Base-by-base conservation (phyloP, 345 rosid species). In the Dimocarpus longan region DNA sequence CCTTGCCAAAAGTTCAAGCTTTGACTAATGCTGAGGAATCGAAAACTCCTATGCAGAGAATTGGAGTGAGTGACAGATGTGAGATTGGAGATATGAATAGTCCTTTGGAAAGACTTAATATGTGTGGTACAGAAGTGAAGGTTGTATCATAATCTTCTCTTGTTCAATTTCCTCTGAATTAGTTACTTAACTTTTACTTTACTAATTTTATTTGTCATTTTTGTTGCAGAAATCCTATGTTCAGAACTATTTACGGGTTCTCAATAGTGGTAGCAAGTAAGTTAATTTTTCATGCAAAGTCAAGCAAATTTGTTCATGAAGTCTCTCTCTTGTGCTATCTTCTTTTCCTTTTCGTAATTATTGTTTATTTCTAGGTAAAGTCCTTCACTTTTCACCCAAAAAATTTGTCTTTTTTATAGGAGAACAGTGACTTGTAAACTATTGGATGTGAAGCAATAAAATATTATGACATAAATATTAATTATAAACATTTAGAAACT, bases 201-300 rank as follows among this genome's bases (percentile, higher is more conserved):
- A 18, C 24, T 44, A 65, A 67, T 60, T 48, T 52, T 42, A 24
- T 13, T 37, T 19, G 24, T 6, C 46, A 59, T 21, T 75, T 18
- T 6, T 82, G 37, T 66, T 83, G 81, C 90, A 93, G 97, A 83
- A 81, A 0, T 88, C 90, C 66, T 85, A 88, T 50, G 85, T 89
- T 81, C 86, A 86, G 70, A 94, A 90, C 72, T 93, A 88, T 67
- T 87, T 93, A 48, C 89, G 70, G 76, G 79, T 93, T 73, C 70
- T 93, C 68, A 93, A 93, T 79, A 87, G 90, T 1, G 96, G 91
- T 48, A 82, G 73, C 83, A 93, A 89, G 94, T 91, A 80, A 90
- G 97, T 86, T 16, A 8, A 63, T 39, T 6, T 21, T 40, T 28
- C 19, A 6, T 46, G 48, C 22, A 13, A 16, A 10, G 24, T 66